Conservation (phyloP, 805 yeast species). For the Wickerhamomyces xylosicus region DNA sequence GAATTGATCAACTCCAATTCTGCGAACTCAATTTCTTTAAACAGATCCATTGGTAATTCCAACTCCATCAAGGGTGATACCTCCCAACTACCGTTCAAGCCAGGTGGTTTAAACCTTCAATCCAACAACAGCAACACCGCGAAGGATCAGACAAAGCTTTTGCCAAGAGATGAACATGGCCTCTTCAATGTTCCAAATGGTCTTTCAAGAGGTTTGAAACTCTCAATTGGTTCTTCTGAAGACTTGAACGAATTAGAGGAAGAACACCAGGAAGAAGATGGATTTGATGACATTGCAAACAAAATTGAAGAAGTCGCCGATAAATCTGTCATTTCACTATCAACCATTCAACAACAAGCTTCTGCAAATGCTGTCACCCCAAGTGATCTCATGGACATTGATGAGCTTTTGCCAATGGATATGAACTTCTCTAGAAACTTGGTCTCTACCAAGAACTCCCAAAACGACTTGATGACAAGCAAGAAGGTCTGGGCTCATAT, state of each 20-base stretch:
- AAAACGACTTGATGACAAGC: slow-evolving; percentile 3
- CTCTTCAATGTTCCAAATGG: slow-evolving; percentile 81
- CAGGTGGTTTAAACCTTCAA: slow-evolving; percentile 52
- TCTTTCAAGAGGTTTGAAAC: slow-evolving; percentile 54
- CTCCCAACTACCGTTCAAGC: slow-evolving; percentile 77
- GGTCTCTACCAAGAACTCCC: slow-evolving; percentile 11
- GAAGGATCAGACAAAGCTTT: slow-evolving; percentile 28
- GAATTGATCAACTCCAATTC: slow-evolving; percentile 40
- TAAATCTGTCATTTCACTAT: background rate
- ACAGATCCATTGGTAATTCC: slow-evolving; percentile 53
- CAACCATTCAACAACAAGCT: background rate
- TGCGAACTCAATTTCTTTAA: slow-evolving; percentile 62
- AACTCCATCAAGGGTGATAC: slow-evolving; percentile 62
- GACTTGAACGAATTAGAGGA: slow-evolving; percentile 12
- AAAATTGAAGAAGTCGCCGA: background rate
- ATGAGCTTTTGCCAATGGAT: slow-evolving; percentile 41
- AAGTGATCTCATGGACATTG: slow-evolving; percentile 26
- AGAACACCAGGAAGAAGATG: slow-evolving; percentile 14
- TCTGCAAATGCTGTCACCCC: slow-evolving; percentile 2
- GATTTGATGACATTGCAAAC: slow-evolving; percentile 17
- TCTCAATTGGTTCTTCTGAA: slow-evolving; percentile 2
- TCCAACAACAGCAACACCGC: slow-evolving; percentile 22
- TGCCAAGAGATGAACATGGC: slow-evolving; percentile 63
- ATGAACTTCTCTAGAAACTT: slow-evolving; percentile 33
- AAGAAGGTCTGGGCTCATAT: slow-evolving; percentile 89